Conservation (phyloP, 164 flowering plant species). For the Nymphaea thermarum region DNA sequence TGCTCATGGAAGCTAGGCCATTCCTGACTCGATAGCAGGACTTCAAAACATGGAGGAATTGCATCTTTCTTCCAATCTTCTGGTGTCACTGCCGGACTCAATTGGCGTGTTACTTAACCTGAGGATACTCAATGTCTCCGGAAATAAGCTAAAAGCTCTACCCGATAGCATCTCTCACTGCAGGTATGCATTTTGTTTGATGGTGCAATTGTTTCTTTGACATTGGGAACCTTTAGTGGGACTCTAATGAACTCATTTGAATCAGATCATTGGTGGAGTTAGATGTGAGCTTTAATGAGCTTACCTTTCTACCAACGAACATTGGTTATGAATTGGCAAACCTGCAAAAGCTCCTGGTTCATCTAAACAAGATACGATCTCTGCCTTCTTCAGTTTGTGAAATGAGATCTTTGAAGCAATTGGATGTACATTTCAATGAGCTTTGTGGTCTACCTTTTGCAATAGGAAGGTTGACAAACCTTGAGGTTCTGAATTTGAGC, state of each 20-base stretch:
- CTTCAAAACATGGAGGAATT: conserved; percentile 71
- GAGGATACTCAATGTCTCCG: conserved; percentile 60
- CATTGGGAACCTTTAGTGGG: not conserved
- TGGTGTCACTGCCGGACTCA: conserved; percentile 79
- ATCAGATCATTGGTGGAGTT: conserved; percentile 75
- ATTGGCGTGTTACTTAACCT: conserved; percentile 62
- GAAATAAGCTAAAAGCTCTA: conserved; percentile 54
- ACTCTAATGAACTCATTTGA: not conserved
- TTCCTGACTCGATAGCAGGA: conserved; percentile 91
- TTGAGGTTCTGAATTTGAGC: conserved; percentile 64
- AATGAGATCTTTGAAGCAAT: conserved; percentile 52
- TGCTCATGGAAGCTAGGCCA: conserved; percentile 20
- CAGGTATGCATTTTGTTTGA: conserved; percentile 34
- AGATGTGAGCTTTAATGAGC: conserved; percentile 69
- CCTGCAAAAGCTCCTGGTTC: conserved; percentile 46
- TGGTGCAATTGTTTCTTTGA: not conserved
- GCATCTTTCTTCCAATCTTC: conserved; percentile 54
- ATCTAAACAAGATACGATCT: conserved; percentile 69
- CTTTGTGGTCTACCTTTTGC: conserved; percentile 69
- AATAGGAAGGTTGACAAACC: conserved; percentile 59
- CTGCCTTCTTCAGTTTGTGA: conserved; percentile 83
- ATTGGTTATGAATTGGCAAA: conserved; percentile 60
- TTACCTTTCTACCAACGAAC: conserved; percentile 77
- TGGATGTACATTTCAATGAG: conserved; percentile 93
- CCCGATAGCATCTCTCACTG: conserved; percentile 82